Evolutionary conservation across 1,139 yeast species (phyloP).

Genomic region (Candida sojae): DNA sequence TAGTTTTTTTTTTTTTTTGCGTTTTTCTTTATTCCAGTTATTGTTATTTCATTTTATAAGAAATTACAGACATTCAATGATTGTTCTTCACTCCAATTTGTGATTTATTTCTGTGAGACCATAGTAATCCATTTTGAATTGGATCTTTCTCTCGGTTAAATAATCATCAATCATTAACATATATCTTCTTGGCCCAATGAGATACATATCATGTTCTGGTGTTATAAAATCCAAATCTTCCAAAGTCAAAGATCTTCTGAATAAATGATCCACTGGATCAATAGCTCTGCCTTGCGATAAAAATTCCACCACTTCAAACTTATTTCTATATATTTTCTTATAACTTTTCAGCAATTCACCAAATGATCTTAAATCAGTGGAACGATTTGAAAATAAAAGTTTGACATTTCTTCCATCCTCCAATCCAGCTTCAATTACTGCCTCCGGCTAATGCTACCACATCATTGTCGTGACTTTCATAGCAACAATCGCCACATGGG

Average conservation of each 20-base stretch:
- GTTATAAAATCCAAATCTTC: slow-evolving; percentile 1
- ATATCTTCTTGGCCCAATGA: slow-evolving; percentile 38
- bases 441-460: slow-evolving; percentile 58
- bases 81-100: not conserved
- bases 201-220: slow-evolving; percentile 22
- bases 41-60: too few species aligned
- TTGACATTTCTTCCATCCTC: slow-evolving; percentile 25
- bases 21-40: too few species aligned
- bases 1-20: not conserved
- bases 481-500: slow-evolving; percentile 59
- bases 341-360: slow-evolving; percentile 21
- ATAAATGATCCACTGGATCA: slow-evolving; percentile 9
- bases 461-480: slow-evolving; percentile 30
- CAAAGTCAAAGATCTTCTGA: not conserved
- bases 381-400: slow-evolving; percentile 31
- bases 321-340: slow-evolving; percentile 17
- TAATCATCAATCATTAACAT: slow-evolving; percentile 28
- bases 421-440: slow-evolving; percentile 43
- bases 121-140: slow-evolving; percentile 15
- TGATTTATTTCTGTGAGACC: slow-evolving; percentile 10
- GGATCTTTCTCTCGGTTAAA: slow-evolving; percentile 10
- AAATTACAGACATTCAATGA: too few species aligned
- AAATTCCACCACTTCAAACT: slow-evolving; percentile 24
- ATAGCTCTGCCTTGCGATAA: slow-evolving; percentile 15
- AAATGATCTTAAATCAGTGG: slow-evolving; percentile 27